phyloP scores from a whole-genome alignment of 805 yeast species.

The Candida patagonica region DNA sequence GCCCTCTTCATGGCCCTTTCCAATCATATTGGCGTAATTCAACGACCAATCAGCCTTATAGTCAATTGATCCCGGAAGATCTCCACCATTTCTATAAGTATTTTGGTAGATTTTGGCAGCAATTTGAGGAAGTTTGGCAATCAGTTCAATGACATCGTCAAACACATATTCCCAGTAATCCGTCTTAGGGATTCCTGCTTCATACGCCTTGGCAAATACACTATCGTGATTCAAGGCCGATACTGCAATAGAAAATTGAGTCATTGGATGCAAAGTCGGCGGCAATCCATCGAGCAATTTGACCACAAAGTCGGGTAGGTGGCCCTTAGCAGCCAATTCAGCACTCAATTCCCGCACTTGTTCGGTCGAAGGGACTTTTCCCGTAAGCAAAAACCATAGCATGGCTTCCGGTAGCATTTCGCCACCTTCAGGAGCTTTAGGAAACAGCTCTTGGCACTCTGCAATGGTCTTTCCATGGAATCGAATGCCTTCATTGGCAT shows the following conservation, averaged over 20 bases:
- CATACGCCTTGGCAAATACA: conserved; percentile 62
- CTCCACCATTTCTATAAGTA: conserved; percentile 43
- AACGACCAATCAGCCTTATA: conserved; percentile 49
- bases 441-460: conserved; percentile 58
- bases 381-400: conserved; percentile 72
- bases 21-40: conserved; percentile 54
- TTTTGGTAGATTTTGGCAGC: conserved; percentile 71
- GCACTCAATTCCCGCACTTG: conserved; percentile 48
- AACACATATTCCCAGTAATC: conserved; percentile 69
- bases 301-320: conserved; percentile 54
- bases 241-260: conserved; percentile 69
- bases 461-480: conserved; percentile 71
- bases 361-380: conserved; percentile 53
- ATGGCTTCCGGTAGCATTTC: conserved; percentile 58
- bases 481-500: conserved; percentile 66
- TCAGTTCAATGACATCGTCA: conserved; percentile 61
- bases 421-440: conserved; percentile 43
- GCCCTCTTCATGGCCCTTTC: conserved; percentile 52
- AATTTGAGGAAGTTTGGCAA: conserved; percentile 65
- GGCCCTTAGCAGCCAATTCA: conserved; percentile 57
- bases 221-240: conserved; percentile 66
- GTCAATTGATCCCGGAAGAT: conserved; percentile 36
- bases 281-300: conserved; percentile 58
- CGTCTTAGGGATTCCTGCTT: conserved; percentile 54
- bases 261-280: conserved; percentile 69